Base-by-base conservation (phyloP, 2,329 filamentous ascomycete species). In the Stachybotrys chlorohalonatus region DNA sequence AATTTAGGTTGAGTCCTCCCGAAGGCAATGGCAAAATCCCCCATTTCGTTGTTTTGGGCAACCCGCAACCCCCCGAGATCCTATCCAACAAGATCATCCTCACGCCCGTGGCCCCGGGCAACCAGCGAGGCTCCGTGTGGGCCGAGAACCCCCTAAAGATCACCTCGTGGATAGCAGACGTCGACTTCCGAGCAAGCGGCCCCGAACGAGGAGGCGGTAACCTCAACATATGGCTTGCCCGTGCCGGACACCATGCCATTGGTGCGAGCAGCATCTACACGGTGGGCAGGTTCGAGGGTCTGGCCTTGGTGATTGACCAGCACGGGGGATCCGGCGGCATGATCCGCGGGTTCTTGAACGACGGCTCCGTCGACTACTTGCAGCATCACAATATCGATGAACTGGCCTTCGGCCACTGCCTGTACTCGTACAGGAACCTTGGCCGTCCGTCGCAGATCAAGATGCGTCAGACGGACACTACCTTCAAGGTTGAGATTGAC, bases 71-170 rank as follows among this genome's bases (percentile, higher is more conserved):
- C 42, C 83, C 83, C 60, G 81, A 87, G 64, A 70, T 87, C 57
- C 82, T 96, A 56, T 95, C 91, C 61, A 93, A 97, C 77, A 90
- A 92, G 69, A 68, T 97, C 56, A 88, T 99, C 68, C 82, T 99
- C 55, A 99, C 94, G 1, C 93, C 94, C 11, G 86, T 91, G 13
- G 85, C 85, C 51, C 90, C 91, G 6, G 94, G 94, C 54, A 91
- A 91, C 72, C 85, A 89, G 65, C 84, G 91, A 68, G 89, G 90
- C 57, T 86, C 89, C 52, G 69, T 94, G 62, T 99, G 94, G 93
- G 78, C 86, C 36, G 83, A 91, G 58, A 69, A 76, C 56, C 66
- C 79, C 39, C 76, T 88, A 51, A 71, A 82, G 62, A 75, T 85
- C 57, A 72, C 78, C n/a, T 80, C 86, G 69, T 99, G 91, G 91